These are phyloP conservation scores for Areca catechu DNA, from an alignment of 176 grass and related monocot genomes.

Conservation along the genomic window DNA sequence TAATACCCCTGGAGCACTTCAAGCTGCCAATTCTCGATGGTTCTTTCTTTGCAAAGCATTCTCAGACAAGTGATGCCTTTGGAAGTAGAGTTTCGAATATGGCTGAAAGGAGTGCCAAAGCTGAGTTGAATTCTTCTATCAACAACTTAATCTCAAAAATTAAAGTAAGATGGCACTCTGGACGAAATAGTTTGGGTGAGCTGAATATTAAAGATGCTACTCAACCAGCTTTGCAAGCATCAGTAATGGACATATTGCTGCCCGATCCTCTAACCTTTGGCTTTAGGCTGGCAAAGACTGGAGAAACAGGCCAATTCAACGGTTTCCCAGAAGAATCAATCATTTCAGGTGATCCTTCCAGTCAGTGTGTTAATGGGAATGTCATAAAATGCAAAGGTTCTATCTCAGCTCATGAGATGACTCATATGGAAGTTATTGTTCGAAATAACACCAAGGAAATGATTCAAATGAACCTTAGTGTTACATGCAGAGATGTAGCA, in stretches of 20 bases:
- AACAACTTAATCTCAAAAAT: constrained; percentile 93
- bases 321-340: constrained; percentile 15
- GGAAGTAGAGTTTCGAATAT: constrained; percentile 31
- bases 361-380: constrained; percentile 12
- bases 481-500: constrained; percentile 92
- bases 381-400: constrained; percentile 39
- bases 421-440: constrained; percentile 71
- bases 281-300: constrained; percentile 57
- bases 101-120: constrained; percentile 84
- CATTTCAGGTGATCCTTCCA: constrained; percentile 6
- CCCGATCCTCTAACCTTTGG: constrained; percentile 90
- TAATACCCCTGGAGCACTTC: constrained; percentile 92
- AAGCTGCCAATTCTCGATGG: constrained; percentile 91
- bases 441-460: constrained; percentile 89
- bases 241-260: constrained; percentile 87
- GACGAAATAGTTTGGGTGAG: constrained; percentile 90
- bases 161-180: constrained; percentile 94
- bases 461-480: constrained; percentile 70
- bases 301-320: constrained; percentile 7
- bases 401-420: constrained; percentile 80
- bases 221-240: constrained; percentile 77
- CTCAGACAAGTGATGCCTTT: constrained; percentile 28
- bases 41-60: constrained; percentile 67
- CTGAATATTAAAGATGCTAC: constrained; percentile 97
- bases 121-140: constrained; percentile 84